phyloP scores from a whole-genome alignment of 306 rosid species.

The Quercus wislizeni region DNA sequence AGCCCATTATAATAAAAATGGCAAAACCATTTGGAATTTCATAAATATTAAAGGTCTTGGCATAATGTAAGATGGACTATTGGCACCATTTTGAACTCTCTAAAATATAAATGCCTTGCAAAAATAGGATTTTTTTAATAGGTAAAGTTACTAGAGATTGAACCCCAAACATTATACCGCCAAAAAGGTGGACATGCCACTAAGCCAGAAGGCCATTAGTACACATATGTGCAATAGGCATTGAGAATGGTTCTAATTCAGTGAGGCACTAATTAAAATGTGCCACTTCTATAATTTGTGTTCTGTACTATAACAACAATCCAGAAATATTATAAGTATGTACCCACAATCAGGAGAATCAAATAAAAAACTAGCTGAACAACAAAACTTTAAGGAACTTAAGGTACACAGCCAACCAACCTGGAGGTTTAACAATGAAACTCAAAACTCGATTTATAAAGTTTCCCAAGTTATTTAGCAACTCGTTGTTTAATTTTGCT shows the following conservation, averaged over 20 bases:
- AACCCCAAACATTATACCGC: too few relatives aligned
- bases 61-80: not conserved
- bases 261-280: not conserved
- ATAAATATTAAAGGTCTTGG: not conserved
- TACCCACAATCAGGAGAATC: not conserved
- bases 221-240: not conserved
- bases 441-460: slow-evolving; percentile 89
- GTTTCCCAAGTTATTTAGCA: slow-evolving; percentile 93
- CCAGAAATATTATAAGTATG: not conserved
- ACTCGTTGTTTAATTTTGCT: slow-evolving; percentile 85
- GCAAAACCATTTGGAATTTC: not conserved
- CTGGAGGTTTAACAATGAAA: slow-evolving; percentile 94
- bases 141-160: too few relatives aligned
- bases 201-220: too few relatives aligned
- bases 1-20: not conserved
- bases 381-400: not conserved
- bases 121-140: too few relatives aligned
- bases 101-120: not conserved
- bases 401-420: slow-evolving; percentile 39
- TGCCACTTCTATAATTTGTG: not conserved
- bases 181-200: too few relatives aligned
- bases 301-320: not conserved
- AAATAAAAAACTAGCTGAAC: not conserved
- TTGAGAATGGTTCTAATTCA: not conserved
- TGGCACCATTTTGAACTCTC: not conserved